Base-by-base conservation (phyloP, 2,329 filamentous ascomycete species). In the Fusarium subtropicale region DNA sequence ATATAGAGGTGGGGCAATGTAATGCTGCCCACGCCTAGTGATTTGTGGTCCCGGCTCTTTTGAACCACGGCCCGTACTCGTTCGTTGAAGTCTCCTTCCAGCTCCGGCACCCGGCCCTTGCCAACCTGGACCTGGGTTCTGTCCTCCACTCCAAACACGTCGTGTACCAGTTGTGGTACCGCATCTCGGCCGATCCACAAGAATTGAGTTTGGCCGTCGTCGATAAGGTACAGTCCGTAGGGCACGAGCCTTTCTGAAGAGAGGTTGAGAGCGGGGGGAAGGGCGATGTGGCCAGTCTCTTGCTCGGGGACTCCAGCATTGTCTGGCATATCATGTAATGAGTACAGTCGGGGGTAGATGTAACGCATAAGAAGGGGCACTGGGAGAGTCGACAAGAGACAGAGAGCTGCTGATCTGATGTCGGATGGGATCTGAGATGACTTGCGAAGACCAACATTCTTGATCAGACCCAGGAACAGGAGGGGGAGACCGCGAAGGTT, bases 71-170 rank as follows among this genome's bases (percentile, higher is more conserved):
- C 92, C 52, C 96, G 89, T 36, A 99, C 91, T 28, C 95, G 89
- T 83, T 98, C 95, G 81, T 94, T 98, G 85, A 98, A 97, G 79
- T 99, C 96, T 73, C 93, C 95, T 74, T 98, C 96, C 39, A 98
- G 83, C 72, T 97, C 90, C 0, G 95, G 94, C 68, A 99, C 81
- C 7, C 90, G 88, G 26, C 91, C 91, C 86, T 99, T 99, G 79
- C 96, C 96, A 68, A 97, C 93, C 71, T 93, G 94, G 65, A 99
- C 84, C 76, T 93, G 91, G 39, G 89, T 90, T 76, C 92, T 90
- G 80, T 97, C 94, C 46, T 91, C 86, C 13, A 96, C 86, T 26
- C 94, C 95, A 78, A 99, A 99, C 8, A 98, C 95, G 75, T 99
- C 96, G 54, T 87, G 81, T 41, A 98, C 84, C 33, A 99, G 86